Evolutionary conservation across 1,284 basidiomycete species (phyloP), one percentile per base, ranked within the genome.

Genomic region (Phellinidium pouzarii): DNA sequence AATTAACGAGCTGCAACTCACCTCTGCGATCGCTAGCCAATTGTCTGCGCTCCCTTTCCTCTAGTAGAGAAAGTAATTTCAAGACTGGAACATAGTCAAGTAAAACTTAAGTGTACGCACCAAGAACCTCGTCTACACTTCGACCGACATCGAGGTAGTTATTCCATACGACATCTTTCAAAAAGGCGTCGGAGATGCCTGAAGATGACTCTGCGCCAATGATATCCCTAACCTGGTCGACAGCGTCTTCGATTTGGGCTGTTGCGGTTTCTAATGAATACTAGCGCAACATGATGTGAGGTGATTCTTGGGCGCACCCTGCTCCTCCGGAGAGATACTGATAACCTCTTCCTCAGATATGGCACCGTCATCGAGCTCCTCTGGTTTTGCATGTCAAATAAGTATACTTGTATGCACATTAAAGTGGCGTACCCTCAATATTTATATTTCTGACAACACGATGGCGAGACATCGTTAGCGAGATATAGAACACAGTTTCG

Each of bases 361-460:
- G 7, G 78, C 79, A 60, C 83, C 80, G 59, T 88, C 86, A 49
- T 89, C 81, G 46, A 91, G 71, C 66, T 88, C 88, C 66, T 84
- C 89, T 91, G 63, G 14, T 44, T 26, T 31, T 41, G 48, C 36
- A n/a, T 31, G n/a, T 29, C 27, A 40, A 55, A 63, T 45, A 48
- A 64, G 61, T 62, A 48, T 23, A 60, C 54, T 48, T 60, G 56
- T 8, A 37, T 40, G 27, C 20, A 27, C 22, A 27, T 7, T 43
- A 54, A 48, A 41, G 22, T 17, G 2, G 36, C 68, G 31, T 59
- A 89, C 94, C 93, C 59, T 88, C 76, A 29, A 97, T 73, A 65
- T 98, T 84, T 44, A 99, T 74, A 67, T 96, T 94, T 59, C 91
- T 79, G 59, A 98, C 79, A 67, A 86, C 82, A 65, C 95, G 84